These are phyloP conservation scores for Mycocentrospora acerina DNA, from an alignment of 2,329 filamentous ascomycete species.

Conservation along the genomic window DNA sequence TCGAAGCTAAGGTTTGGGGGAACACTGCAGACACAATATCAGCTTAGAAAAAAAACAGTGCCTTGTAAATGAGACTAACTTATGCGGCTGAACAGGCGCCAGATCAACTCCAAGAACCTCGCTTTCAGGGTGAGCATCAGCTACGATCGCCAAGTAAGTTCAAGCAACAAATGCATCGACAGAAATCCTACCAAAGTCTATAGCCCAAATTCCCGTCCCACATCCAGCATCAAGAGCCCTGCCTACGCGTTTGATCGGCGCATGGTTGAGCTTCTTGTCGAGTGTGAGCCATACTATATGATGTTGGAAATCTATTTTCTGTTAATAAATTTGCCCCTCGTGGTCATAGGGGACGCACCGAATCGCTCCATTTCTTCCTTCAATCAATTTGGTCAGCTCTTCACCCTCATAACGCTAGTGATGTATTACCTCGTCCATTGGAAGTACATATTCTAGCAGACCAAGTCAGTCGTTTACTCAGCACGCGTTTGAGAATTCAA, in stretches of 20 bases:
- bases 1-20: slow-evolving; percentile 45
- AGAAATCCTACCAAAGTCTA: slow-evolving; percentile 37
- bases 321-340: background rate
- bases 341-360: slow-evolving; percentile 1
- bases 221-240: slow-evolving; percentile 42
- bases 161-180: background rate
- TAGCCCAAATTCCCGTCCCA: slow-evolving; percentile 44
- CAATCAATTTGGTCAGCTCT: too few species aligned
- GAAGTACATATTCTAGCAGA: slow-evolving; percentile 15
- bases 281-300: slow-evolving; percentile 42
- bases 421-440: slow-evolving; percentile 17
- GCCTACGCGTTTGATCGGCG: slow-evolving; percentile 36
- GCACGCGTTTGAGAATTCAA: too few species aligned
- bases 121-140: slow-evolving; percentile 13
- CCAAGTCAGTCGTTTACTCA: slow-evolving; percentile 4
- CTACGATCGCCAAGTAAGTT: slow-evolving; percentile 2
- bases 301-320: slow-evolving; percentile 26
- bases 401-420: too few species aligned
- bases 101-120: slow-evolving; percentile 16
- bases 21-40: slow-evolving; percentile 17
- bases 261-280: slow-evolving; percentile 38
- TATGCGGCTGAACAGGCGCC: slow-evolving; percentile 15
- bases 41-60: background rate
- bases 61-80: slow-evolving; percentile 2
- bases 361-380: slow-evolving; percentile 15